Base-by-base conservation (phyloP, 164 flowering plant species). In the Sextonia rubra region DNA sequence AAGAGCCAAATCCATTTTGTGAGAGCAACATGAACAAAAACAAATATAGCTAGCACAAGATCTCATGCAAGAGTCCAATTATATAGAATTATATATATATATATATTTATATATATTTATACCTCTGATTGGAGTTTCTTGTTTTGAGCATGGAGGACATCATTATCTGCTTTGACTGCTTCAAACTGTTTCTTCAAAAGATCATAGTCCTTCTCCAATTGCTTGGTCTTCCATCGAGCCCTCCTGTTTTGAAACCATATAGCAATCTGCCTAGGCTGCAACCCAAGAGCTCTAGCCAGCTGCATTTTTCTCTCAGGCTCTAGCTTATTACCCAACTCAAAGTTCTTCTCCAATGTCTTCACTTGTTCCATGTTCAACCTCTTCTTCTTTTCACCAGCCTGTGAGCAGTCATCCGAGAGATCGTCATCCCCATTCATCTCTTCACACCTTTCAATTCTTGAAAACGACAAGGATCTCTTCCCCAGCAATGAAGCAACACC, bases 221-320 rank as follows among this genome's bases (percentile, higher is more conserved):
- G 90, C 79, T 92, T 92, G n/a, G 97, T 92, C 82, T 92, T 92
- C 97, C 97, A 92, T 70, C 97, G 80, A 0, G 97, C 95, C 65
- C 97, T 85, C 70, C 93, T 84, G 82, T 92, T 92, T 60, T 92
- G 95, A 76, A 92, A 92, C 97, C 97, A 90, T 6, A 92, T 89
- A 12, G 95, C 97, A 61, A 92, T 83, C 78, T 92, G 97, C 73
- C 97, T 82, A 12, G 97, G 97, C 66, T 89, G 97, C 60, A 92
- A 81, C 5, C 93, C 93, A 47, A 92, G 91, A 62, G 91, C 88
- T 61, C 87, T 79, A 58, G 97, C 92, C 67, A 92, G 81, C 85
- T 92, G 91, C 89, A 89, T 81, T 82, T 92, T 92, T 76, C 97
- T 87, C 82, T 90, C 95, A 3, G 97, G 97, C 77, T 90, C 95